These are phyloP conservation scores for Bocquillonia castaneifolia DNA, from an alignment of 441 rosid genomes.

Conservation along the genomic window DNA sequence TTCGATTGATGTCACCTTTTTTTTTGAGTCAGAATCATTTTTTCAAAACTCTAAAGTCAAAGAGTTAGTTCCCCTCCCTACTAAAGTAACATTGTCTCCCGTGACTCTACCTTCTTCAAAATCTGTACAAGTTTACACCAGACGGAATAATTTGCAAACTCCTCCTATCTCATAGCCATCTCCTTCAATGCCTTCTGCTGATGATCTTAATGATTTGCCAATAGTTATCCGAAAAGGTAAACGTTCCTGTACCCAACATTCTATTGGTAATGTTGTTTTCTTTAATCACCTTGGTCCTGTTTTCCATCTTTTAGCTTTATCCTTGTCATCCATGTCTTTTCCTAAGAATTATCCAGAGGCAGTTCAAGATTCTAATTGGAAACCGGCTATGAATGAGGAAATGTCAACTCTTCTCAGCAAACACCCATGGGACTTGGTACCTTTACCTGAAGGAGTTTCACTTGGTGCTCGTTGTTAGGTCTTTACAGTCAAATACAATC, in stretches of 20 bases:
- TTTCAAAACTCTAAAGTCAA: background rate
- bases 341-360: background rate
- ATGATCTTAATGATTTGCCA: background rate
- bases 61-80: background rate
- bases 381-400: background rate
- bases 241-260: background rate
- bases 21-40: background rate
- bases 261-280: background rate
- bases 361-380: background rate
- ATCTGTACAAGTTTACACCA: background rate
- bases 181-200: background rate
- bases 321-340: background rate
- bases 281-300: background rate
- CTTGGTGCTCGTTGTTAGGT: background rate
- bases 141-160: background rate
- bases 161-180: background rate
- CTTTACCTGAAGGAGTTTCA: background rate
- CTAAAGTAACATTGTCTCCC: background rate
- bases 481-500: background rate
- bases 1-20: background rate
- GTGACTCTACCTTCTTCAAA: background rate
- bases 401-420: background rate
- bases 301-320: background rate
- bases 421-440: background rate
- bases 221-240: background rate